These are phyloP conservation scores for Erysimum cheiri DNA, from an alignment of 441 rosid species.

Conservation along the genomic window DNA sequence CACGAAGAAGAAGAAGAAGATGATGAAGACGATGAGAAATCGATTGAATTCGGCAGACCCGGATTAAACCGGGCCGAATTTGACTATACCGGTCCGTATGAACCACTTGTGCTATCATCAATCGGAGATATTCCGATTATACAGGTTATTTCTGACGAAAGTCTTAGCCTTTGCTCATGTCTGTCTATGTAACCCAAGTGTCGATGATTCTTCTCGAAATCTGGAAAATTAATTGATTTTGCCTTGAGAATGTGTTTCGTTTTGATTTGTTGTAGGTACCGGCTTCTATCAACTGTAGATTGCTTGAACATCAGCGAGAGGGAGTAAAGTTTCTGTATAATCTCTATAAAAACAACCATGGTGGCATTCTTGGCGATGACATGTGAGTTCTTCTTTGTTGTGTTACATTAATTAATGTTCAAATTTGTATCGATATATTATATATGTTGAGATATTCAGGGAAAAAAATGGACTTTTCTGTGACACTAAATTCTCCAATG, in stretches of 20 bases:
- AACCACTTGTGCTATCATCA: conserved; percentile 66
- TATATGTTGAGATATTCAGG: neutral
- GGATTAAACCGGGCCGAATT: conserved; percentile 61
- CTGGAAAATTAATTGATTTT: conserved; percentile 1
- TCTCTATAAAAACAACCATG: conserved; percentile 77
- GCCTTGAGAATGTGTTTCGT: neutral
- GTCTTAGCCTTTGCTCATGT: conserved; percentile 16
- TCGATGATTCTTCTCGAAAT: neutral
- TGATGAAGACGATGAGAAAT: conserved; percentile 37
- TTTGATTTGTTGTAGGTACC: conserved; percentile 65
- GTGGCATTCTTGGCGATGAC: conserved; percentile 97
- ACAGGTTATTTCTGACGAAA: conserved; percentile 55
- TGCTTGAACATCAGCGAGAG: conserved; percentile 90
- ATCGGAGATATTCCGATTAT: conserved; percentile 62
- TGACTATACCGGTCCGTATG: conserved; percentile 74
- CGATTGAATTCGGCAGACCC: conserved; percentile 54
- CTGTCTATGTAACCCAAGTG: conserved; percentile 1
- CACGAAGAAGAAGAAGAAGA: conserved; percentile 35
- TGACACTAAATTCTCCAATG: neutral
- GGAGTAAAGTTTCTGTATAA: conserved; percentile 81
- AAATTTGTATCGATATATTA: neutral
- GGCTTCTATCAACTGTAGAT: conserved; percentile 85
- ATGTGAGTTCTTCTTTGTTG: conserved; percentile 60
- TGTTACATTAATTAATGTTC: neutral
- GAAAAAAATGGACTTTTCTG: neutral